phyloP scores from a whole-genome alignment of 148 eudicot genomes.

The Rhododendron kiyosumense region DNA sequence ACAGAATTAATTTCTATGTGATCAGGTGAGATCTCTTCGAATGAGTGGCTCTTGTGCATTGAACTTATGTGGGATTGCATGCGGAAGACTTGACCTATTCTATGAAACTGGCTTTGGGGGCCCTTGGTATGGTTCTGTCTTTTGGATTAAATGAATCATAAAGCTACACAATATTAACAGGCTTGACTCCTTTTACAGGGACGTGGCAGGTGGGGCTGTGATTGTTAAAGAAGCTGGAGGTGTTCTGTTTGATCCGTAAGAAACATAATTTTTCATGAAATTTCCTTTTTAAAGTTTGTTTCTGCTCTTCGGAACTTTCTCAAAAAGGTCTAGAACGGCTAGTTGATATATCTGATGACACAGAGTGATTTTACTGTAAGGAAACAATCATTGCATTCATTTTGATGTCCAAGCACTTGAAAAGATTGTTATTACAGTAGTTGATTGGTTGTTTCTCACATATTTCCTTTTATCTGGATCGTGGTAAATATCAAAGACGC shows the following conservation, averaged over 20 bases:
- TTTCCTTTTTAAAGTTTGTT: background rate
- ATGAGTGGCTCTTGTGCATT: constrained; percentile 92
- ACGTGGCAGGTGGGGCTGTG: constrained; percentile 79
- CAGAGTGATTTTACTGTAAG: too few species aligned
- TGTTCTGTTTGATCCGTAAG: constrained; percentile 66
- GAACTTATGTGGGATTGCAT: constrained; percentile 83
- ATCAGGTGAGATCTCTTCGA: constrained; percentile 85
- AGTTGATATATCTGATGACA: background rate
- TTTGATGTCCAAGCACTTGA: background rate
- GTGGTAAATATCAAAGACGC: background rate
- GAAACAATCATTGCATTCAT: background rate
- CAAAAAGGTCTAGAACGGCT: background rate
- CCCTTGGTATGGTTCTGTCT: constrained; percentile 53
- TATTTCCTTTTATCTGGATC: background rate
- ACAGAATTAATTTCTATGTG: constrained; percentile 7
- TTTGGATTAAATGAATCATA: background rate
- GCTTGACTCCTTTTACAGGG: constrained; percentile 39
- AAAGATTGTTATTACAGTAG: background rate
- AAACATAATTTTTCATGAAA: background rate
- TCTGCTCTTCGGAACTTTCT: background rate
- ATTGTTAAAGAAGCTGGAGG: constrained; percentile 95
- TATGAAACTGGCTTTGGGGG: constrained; percentile 80
- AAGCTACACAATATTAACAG: background rate
- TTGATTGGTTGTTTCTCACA: background rate
- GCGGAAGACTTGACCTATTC: constrained; percentile 82